Evolutionary conservation across 2,329 filamentous ascomycete genomes (phyloP).

Genomic region (Phymatotrichopsis omnivora): DNA sequence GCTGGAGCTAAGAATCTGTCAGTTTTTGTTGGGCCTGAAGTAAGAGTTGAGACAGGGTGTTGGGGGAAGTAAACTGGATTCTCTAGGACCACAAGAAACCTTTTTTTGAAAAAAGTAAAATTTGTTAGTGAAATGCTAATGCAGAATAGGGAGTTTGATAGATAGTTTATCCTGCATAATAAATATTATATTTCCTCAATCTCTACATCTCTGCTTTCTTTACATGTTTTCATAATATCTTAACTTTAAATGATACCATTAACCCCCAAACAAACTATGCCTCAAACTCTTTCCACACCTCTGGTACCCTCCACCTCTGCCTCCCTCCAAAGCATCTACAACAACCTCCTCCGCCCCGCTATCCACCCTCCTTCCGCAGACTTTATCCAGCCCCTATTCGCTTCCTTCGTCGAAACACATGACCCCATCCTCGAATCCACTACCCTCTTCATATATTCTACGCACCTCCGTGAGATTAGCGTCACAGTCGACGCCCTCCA

Average conservation of each 20-base stretch:
- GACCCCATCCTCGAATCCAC: constrained; percentile 29
- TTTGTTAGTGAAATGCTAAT: no score
- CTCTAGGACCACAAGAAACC: no score
- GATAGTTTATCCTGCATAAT: no score
- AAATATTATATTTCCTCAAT: no score
- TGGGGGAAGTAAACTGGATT: constrained; percentile 25
- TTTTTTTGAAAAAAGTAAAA: no score
- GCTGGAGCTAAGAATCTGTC: constrained; percentile 13
- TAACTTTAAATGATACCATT: no score
- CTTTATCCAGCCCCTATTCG: constrained; percentile 30
- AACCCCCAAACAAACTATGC: no score
- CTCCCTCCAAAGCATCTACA: constrained; percentile 15
- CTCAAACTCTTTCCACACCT: no score
- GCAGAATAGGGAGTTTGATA: no score
- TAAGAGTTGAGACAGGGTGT: constrained; percentile 21
- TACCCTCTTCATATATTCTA: constrained; percentile 25
- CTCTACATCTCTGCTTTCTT: no score
- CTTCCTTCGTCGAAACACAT: constrained; percentile 26
- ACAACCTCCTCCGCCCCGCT: constrained; percentile 24
- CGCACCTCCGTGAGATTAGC: constrained; percentile 26
- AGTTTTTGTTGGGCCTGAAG: constrained; percentile 18
- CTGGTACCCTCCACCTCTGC: constrained; percentile 13
- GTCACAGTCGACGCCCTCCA: constrained; percentile 27
- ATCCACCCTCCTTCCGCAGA: constrained; percentile 25
- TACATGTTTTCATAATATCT: no score